Conservation (phyloP, 805 yeast species). For the Metschnikowia reukaufii region DNA sequence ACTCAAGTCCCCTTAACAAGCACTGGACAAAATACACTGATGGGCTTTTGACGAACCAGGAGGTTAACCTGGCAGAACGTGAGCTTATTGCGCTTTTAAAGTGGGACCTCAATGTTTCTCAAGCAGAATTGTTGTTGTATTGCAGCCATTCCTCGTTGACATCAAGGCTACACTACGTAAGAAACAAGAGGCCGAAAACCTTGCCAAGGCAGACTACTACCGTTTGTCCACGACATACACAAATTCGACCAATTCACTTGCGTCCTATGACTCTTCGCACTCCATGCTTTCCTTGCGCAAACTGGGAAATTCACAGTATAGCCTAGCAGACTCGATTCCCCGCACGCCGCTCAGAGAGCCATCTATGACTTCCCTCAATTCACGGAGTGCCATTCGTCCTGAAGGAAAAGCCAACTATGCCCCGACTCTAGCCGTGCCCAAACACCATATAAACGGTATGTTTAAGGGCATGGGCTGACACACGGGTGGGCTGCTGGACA, state of each 20-base stretch:
- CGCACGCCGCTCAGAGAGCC: constrained; percentile 20
- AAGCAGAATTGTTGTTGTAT: constrained; percentile 65
- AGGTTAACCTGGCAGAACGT: constrained; percentile 88
- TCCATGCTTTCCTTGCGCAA: constrained; percentile 18
- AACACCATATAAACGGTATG: not conserved
- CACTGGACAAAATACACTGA: constrained; percentile 95
- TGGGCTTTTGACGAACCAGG: constrained; percentile 73
- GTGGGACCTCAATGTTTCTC: constrained; percentile 78
- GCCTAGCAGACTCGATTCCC: constrained; percentile 12
- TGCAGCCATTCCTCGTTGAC: constrained; percentile 74
- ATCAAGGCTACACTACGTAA: constrained; percentile 47
- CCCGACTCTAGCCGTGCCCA: constrained; percentile 7
- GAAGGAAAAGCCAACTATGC: constrained; percentile 1
- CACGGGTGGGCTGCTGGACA: constrained; percentile 3
- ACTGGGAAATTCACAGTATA: constrained; percentile 13
- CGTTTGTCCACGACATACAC: constrained; percentile 20
- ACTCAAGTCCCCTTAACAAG: constrained; percentile 90
- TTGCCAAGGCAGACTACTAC: constrained; percentile 20
- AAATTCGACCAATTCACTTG: constrained; percentile 17
- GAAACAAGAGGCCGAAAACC: constrained; percentile 15
- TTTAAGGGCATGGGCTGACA: not conserved
- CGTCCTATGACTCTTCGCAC: constrained; percentile 15
- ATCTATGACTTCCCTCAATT: constrained; percentile 11
- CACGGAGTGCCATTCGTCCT: not conserved
- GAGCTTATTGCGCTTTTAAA: constrained; percentile 79